phyloP scores from a whole-genome alignment of 1,284 basidiomycete species.

The Peniophora sp. region DNA sequence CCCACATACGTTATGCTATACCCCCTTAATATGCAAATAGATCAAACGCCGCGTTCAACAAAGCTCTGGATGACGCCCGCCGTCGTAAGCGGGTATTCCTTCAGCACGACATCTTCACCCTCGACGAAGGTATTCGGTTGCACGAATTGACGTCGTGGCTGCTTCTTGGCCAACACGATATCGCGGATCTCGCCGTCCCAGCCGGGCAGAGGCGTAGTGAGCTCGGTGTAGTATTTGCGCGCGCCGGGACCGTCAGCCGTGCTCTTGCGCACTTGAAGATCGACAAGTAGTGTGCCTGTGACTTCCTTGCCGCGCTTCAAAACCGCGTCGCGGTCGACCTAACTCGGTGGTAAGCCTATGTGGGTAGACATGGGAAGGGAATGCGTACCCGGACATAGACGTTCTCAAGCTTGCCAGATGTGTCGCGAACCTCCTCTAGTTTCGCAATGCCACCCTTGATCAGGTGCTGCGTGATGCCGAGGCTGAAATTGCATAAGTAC shows the following conservation, averaged over 20 bases:
- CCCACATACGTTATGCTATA: not conserved
- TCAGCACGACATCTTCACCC: constrained; percentile 54
- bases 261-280: constrained; percentile 77
- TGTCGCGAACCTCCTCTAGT: constrained; percentile 58
- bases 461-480: constrained; percentile 76
- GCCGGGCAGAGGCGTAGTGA: constrained; percentile 62
- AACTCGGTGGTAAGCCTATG: not conserved
- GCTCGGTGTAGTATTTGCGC: constrained; percentile 61
- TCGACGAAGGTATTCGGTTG: constrained; percentile 71
- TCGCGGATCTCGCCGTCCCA: constrained; percentile 75
- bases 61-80: constrained; percentile 75
- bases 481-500: constrained; percentile 26
- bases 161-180: constrained; percentile 72
- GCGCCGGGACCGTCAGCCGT: constrained; percentile 76
- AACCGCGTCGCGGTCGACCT: constrained; percentile 68
- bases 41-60: constrained; percentile 48
- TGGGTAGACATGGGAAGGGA: not conserved
- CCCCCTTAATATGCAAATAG: not conserved
- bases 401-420: constrained; percentile 53
- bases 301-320: constrained; percentile 56
- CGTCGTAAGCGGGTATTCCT: constrained; percentile 67
- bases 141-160: constrained; percentile 77
- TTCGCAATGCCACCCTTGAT: constrained; percentile 63
- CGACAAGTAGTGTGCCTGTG: constrained; percentile 64
- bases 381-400: constrained; percentile 56